Conservation (phyloP, 148 eudicot genomes). For the Dysphania ambrosioides region DNA sequence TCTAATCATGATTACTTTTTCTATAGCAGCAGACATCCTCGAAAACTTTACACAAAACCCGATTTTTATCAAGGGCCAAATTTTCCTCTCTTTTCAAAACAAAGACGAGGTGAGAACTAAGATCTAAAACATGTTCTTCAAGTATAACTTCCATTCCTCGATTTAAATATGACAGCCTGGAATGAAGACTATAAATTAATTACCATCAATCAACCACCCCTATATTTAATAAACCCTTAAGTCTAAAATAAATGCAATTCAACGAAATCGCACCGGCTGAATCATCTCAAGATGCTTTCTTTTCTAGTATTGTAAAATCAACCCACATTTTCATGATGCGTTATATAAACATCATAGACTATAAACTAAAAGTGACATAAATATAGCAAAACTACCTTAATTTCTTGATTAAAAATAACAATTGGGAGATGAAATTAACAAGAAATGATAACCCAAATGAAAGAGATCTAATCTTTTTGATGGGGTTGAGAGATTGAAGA, state of each 20-base stretch:
- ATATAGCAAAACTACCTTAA: background rate
- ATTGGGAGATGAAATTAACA: background rate
- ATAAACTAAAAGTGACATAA: background rate
- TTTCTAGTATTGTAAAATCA: too few species aligned
- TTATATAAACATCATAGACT: background rate
- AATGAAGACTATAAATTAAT: slow-evolving; percentile 22
- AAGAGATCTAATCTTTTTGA: background rate
- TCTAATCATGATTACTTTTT: slow-evolving; percentile 20
- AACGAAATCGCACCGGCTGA: too few species aligned
- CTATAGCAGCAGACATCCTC: slow-evolving; percentile 26
- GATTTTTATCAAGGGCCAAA: background rate
- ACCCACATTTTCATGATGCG: too few species aligned
- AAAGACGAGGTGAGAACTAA: slow-evolving; percentile 8
- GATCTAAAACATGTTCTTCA: slow-evolving; percentile 11
- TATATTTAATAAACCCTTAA: too few species aligned
- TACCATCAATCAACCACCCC: slow-evolving; percentile 20
- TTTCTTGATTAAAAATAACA: background rate
- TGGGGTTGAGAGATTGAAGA: background rate
- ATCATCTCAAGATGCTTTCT: too few species aligned
- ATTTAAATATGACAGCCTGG: background rate
- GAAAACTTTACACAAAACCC: slow-evolving; percentile 10
- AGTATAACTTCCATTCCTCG: background rate
- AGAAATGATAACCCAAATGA: background rate
- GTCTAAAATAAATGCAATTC: background rate
- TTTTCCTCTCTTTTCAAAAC: background rate